Conservation (phyloP, 805 yeast genomes). For the Saccharomycopsis olivae region DNA sequence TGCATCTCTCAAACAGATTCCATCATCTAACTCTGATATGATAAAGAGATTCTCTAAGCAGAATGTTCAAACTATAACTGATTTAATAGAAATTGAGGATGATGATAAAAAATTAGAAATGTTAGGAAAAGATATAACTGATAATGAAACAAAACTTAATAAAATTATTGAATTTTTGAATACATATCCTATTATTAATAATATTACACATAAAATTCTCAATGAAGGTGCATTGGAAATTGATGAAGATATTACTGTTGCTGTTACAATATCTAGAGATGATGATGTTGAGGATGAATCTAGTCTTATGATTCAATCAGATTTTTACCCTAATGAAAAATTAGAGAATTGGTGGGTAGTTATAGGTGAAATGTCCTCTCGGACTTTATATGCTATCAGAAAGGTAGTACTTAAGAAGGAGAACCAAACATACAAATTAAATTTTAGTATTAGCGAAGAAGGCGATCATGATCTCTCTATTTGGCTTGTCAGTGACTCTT, state of each 20-base stretch:
- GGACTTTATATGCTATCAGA: slow-evolving; percentile 63
- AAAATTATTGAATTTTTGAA: slow-evolving; percentile 83
- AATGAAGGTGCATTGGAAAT: slow-evolving; percentile 28
- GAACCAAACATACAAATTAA: slow-evolving; percentile 40
- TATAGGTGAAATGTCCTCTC: slow-evolving; percentile 52
- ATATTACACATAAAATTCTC: slow-evolving; percentile 45
- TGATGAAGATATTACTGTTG: slow-evolving; percentile 29
- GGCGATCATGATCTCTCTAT: slow-evolving; percentile 57
- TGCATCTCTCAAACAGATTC: slow-evolving; percentile 59
- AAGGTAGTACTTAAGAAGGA: slow-evolving; percentile 46
- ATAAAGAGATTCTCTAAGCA: slow-evolving; percentile 43
- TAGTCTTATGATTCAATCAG: slow-evolving; percentile 48
- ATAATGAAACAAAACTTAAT: slow-evolving; percentile 36
- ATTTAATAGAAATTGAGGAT: slow-evolving; percentile 53
- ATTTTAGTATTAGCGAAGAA: slow-evolving; percentile 44
- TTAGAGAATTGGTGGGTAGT: slow-evolving; percentile 82
- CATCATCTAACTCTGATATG: slow-evolving; percentile 43
- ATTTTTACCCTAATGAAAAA: slow-evolving; percentile 50
- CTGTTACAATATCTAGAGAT: slow-evolving; percentile 50
- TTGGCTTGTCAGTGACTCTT: slow-evolving; percentile 89
- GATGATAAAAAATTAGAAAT: slow-evolving; percentile 62
- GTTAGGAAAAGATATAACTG: slow-evolving; percentile 32
- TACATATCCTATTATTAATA: slow-evolving; percentile 71
- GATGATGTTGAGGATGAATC: slow-evolving; percentile 54
- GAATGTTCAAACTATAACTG: slow-evolving; percentile 64